Evolutionary conservation across 2,329 filamentous ascomycete species (phyloP), one percentile per base, ranked within the genome.

Genomic region (Raffaelea ambrosiae): DNA sequence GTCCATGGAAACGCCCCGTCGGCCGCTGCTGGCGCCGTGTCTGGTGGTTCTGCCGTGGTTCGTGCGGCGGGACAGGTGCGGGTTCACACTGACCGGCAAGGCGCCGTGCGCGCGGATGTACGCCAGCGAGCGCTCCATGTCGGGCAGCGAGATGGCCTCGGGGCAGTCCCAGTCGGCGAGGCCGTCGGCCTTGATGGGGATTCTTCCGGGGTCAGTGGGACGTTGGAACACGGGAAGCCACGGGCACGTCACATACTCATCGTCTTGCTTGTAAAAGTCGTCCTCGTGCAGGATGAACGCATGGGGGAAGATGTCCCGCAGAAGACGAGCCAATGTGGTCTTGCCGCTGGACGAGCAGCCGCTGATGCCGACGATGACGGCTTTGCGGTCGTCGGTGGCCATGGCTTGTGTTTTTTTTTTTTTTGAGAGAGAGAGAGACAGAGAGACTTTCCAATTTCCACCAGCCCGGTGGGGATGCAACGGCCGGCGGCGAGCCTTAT

Each of bases 271-370:
- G 69, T 95, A 98, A 63, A 97, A 98, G 66, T 98, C 93, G 69
- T 98, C 93, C 63, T 95, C 82, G 63, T 98, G 93, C 20, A 98
- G 75, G 59, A 97, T 86, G 60, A 89, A 91, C 16, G 81, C 75
- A 55, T 75, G 72, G 9, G 83, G 83, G 59, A 96, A 89, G 55
- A 95, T 83, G 61, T 87, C 81, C 50, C 88, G 82, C 18, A 98
- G 73, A 13, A 96, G 74, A 3, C 91, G 80, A 19, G 89, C 86
- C 14, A 98, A 77, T 3, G 93, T 97, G 3, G 93, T 97, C 71
- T 98, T 98, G 51, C 93, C 93, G 58, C 86, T 91, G 3, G 86
- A 95, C 2, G 91, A 96, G 54, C 86, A 88, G 48, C 93, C 93
- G 36, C 88, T 94, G 50, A 97, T 81, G 51, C 83, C 88, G 47